Evolutionary conservation across 192 early-diverging fungal species (phyloP), one percentile per base, ranked within the genome.

Genomic region (Coemansia sp.): DNA sequence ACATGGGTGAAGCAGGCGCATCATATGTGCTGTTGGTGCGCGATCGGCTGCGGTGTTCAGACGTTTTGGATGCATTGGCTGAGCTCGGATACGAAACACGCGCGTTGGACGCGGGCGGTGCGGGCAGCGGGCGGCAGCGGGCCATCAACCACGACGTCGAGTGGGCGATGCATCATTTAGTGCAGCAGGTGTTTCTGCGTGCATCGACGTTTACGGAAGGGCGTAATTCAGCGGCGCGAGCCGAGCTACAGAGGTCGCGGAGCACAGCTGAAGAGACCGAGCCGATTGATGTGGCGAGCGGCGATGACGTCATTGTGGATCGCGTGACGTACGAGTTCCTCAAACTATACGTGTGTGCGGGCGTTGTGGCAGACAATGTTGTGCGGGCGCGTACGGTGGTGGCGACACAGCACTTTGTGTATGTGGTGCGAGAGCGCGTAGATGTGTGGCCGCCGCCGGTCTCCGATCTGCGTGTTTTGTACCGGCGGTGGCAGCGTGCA

Each of bases 101-200:
- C 15, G 78, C 62, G 22, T 51, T 74, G 17, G 71, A 73, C n/a
- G 65, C 72, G 26, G 73, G 64, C 15, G 56, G 55, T 26, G 69
- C 58, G 19, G 69, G 66, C 38, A 72, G 73, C 57, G 69, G 78
- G 28, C 64, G 74, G 5, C 65, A 79, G 60, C 73, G 81, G 6
- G 75, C 67, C 1, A 65, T 83, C 50, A 83, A 83, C 68, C 82
- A 83, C 55, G 78, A 83, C 38, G 61, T 81, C 47, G 76, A 80
- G 57, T 83, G 82, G 82, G 82, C 82, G n/a, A 81, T 83, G 68
- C 82, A 83, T 65, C 71, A 83, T 42, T 70, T 83, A 23, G 73
- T 73, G 20, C 71, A 67, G 37, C 78, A 80, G 51, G 82, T 83
- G 46, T 80, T 83, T 42, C 42, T 83, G 49, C 73, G 66, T 5